Evolutionary conservation across 345 rosid genomes (phyloP), one percentile per base, ranked within the genome.

Genomic region (Populus nigra): DNA sequence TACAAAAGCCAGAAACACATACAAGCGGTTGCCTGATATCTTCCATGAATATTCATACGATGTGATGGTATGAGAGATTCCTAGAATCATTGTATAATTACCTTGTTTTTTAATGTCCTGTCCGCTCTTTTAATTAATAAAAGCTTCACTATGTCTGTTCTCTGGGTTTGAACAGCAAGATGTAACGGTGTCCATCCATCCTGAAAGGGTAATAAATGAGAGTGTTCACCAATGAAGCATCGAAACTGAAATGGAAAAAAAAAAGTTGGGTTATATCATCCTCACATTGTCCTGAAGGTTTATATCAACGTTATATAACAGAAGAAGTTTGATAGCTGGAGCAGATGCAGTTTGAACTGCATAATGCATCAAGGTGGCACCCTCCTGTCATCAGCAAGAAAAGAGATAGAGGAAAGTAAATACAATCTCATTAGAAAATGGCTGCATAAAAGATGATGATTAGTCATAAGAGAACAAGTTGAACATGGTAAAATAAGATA

Each of bases 141-240:
- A 36, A 95, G 96, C 82, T 88, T 93, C 81, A 92, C 90, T 15
- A 89, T 72, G 78, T 95, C 99, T 3, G 93, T 89, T 85, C 98
- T 91, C 80, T 84, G 85, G 65, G 88, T 88, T 87, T 89, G 98
- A 82, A 93, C 96, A 67, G 99, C 97, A 73, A 95, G 91, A 84
- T 95, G 99, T 73, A 95, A 79, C 15, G 99, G 98, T 47, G 98
- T 87, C 99, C 99, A 95, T 76, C 98, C 99, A 77, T 95, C 92
- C 98, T 95, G 78, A 83, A 72, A 79, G 36, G 23, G 49, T n/a
- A 63, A 79, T 80, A 53, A 53, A 53, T 7, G 47, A 31, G 47
- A 47, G 49, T 50, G 77, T 47, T 38, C 1, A 35, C 36, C 23
- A 39, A 67, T 5, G 13, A 57, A 61, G 68, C 33, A 41, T 35